Evolutionary conservation across 768 basidiomycete species (phyloP).

Genomic region (Leccinum broughii): DNA sequence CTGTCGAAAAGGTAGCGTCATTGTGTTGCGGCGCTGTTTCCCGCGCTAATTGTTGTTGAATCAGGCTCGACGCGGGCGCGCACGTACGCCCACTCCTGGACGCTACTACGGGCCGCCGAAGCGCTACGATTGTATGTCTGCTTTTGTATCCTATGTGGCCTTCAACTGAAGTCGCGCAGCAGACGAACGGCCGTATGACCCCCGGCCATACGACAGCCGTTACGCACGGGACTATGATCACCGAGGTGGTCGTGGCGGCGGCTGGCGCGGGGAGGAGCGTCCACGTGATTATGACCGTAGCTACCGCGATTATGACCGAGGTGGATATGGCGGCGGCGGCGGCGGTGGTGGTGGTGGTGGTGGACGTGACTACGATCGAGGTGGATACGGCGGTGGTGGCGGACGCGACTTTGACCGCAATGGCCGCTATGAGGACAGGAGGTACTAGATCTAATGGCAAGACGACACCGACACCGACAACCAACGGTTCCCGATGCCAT

Average conservation of each 20-base stretch:
- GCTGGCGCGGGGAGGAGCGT: slow-evolving; percentile 44
- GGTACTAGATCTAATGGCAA: slow-evolving; percentile 34
- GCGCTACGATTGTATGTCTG: slow-evolving; percentile 57
- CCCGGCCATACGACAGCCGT: slow-evolving; percentile 87
- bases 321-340: slow-evolving; percentile 17
- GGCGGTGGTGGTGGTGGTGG: slow-evolving; percentile 18
- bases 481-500: not conserved
- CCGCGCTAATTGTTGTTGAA: slow-evolving; percentile 7
- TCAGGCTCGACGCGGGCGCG: slow-evolving; percentile 86
- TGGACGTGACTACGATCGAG: slow-evolving; percentile 43
- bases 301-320: slow-evolving; percentile 43
- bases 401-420: slow-evolving; percentile 42
- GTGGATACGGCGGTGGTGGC: slow-evolving; percentile 25
- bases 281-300: slow-evolving; percentile 26
- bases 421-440: slow-evolving; percentile 44
- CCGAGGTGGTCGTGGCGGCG: slow-evolving; percentile 40
- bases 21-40: not conserved
- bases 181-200: slow-evolving; percentile 90
- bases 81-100: slow-evolving; percentile 91
- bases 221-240: slow-evolving; percentile 69
- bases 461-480: not conserved
- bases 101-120: slow-evolving; percentile 94
- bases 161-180: slow-evolving; percentile 9
- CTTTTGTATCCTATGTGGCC: not conserved
- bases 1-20: slow-evolving; percentile 76